Conservation (phyloP, 179 eudicot species). For the Spinacia oleracea region DNA sequence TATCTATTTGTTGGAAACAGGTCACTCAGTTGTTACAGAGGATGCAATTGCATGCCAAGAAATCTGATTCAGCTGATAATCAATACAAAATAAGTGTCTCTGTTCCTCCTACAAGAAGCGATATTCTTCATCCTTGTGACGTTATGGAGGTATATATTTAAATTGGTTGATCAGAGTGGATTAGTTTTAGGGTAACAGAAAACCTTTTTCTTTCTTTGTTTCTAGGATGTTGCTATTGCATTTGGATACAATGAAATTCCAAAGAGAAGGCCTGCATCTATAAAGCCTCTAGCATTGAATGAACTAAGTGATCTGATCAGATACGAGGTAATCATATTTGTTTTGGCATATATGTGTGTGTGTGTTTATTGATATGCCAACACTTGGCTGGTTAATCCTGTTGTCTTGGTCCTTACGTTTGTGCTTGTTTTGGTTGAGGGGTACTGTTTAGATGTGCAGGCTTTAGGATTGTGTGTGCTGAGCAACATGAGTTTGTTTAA, state of each 20-base stretch:
- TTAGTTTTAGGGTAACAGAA: conserved; percentile 6
- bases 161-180: not conserved
- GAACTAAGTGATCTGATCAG: conserved; percentile 72
- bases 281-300: conserved; percentile 73
- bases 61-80: conserved; percentile 42
- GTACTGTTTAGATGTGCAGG: not conserved
- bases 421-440: not conserved
- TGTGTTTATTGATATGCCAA: conserved; percentile 1
- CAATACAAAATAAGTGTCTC: conserved; percentile 50
- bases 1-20: conserved; percentile 41
- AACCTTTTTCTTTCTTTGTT: not conserved
- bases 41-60: conserved; percentile 81
- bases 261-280: conserved; percentile 64
- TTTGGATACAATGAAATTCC: conserved; percentile 94
- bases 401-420: not conserved
- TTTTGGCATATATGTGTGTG: no score
- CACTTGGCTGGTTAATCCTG: not conserved
- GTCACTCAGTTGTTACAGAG: conserved; percentile 69
- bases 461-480: not conserved
- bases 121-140: conserved; percentile 98
- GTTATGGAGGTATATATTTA: conserved; percentile 72
- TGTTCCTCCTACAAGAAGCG: conserved; percentile 97
- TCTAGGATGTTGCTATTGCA: conserved; percentile 87
- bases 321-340: conserved; percentile 55
- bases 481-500: not conserved